Base-by-base conservation (phyloP, 306 rosid genomes). In the Vicia sativa region DNA sequence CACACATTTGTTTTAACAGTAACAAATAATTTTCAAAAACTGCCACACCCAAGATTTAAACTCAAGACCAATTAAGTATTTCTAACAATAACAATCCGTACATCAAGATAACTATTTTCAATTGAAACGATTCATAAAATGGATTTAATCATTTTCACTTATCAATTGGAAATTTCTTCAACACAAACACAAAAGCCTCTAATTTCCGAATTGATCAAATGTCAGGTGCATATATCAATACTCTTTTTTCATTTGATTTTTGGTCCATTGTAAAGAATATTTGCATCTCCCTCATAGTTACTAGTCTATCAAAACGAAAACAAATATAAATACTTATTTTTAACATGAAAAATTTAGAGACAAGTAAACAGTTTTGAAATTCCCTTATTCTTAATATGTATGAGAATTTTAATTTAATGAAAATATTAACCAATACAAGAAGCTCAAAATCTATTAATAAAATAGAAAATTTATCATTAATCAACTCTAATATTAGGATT, bases 341-440 rank as follows among this genome's bases (percentile, higher is more conserved):
- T 12, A n/a, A 44, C 49, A 1, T 44, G 16, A 44, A 16, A 19
- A 50, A 43, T 44, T 18, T 19, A 2, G 21, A 49, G 16, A 0
- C 2, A 55, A 35, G 12, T 21, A 12, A 56, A 23, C 2, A 55
- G 5, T 43, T 43, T 13, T 43, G 16, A 43, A 43, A 43, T 13
- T 13, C 14, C 49, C 16, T n/a, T 18, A 26, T 38, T 9, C 42
- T 15, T 6, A 5, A 54, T 21, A 28, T 4, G 16, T 31, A 31
- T 23, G 44, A n/a, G 5, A 55, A 28, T 45, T 71, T 39, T 37
- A 13, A 37, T 10, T 38, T 9, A 43, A 31, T 63, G 25, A 41
- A 69, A 6, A 42, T 11, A 53, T 81, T 81, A 72, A 77, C 62
- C 77, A 39, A 62, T 45, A 64, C 65, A 81, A 55, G 67, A 3